Conservation (phyloP, 2,329 filamentous ascomycete genomes). For the Xylariales sp. region DNA sequence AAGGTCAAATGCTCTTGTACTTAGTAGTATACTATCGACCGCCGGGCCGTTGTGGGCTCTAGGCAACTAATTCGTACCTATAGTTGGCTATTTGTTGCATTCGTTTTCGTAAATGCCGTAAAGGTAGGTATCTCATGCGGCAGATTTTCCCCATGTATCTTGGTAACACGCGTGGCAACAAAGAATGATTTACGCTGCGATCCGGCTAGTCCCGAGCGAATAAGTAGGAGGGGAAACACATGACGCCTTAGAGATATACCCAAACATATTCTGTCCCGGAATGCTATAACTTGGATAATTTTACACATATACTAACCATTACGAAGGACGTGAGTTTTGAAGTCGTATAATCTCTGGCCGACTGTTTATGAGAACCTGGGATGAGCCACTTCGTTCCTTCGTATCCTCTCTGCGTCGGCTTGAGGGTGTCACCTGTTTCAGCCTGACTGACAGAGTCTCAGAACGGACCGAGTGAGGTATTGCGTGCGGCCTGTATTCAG, state of each 20-base stretch:
- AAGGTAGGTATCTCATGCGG: background rate
- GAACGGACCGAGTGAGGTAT: conserved; percentile 1
- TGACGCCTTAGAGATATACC: no score
- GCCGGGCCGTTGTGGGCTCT: background rate
- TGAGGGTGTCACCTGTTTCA: background rate
- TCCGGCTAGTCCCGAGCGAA: no score
- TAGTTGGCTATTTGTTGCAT: background rate
- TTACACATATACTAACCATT: background rate
- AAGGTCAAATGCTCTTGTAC: background rate
- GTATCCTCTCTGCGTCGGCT: no score
- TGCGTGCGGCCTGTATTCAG: background rate
- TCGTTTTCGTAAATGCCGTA: background rate
- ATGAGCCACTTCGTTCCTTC: background rate
- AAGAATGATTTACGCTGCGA: background rate
- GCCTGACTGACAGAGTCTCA: background rate
- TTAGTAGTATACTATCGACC: background rate
- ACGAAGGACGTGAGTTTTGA: background rate
- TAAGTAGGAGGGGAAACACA: no score
- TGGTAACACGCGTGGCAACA: background rate
- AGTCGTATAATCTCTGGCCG: background rate
- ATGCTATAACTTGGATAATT: background rate
- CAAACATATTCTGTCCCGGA: background rate
- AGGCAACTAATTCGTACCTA: background rate
- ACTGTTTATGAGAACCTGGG: background rate
- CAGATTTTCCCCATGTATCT: background rate